A percentile compares a stretch with the other conserved stretches of the same genome.
phyloP scores from a whole-genome alignment of 2,329 filamentous ascomycete species.

The Sporothrix euskadiensis region DNA sequence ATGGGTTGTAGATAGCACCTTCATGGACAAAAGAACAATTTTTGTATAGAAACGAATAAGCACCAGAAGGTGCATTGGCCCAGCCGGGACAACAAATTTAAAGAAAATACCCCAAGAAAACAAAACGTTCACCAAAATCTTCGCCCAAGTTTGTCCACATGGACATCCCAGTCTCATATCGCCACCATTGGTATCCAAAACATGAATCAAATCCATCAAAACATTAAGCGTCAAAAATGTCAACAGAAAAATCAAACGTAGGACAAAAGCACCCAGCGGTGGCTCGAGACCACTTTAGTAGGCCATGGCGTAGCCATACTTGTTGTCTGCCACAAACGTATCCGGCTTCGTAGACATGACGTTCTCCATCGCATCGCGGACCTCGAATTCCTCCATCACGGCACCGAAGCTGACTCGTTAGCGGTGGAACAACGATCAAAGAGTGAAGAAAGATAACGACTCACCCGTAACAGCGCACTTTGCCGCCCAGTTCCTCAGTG shows the following conservation, averaged over 20 bases:
- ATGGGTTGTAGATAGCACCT: no score
- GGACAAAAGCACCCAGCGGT: not conserved
- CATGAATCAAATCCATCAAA: not conserved
- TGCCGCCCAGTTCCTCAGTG: constrained; percentile 71
- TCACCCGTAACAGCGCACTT: constrained; percentile 91
- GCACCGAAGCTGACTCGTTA: constrained; percentile 55
- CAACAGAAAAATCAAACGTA: not conserved
- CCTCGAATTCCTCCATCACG: constrained; percentile 67
- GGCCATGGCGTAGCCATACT: not conserved
- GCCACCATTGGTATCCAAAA: not conserved
- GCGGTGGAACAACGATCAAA: not conserved
- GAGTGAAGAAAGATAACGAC: constrained; percentile 41
- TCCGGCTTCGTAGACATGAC: constrained; percentile 63
- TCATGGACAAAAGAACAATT: not conserved
- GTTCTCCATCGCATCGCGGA: constrained; percentile 73
- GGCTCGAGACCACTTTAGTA: not conserved
- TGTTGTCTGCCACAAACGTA: not conserved
- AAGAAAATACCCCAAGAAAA: not conserved
- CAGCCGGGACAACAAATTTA: not conserved
- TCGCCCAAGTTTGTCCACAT: not conserved
- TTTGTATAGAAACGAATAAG: not conserved
- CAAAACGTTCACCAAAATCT: not conserved
- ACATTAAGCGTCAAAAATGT: no score
- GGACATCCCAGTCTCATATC: not conserved
- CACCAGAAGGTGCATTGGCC: not conserved